These are phyloP conservation scores for Moniliophthora roreri DNA, from an alignment of 1,284 basidiomycete genomes.

Conservation along the genomic window DNA sequence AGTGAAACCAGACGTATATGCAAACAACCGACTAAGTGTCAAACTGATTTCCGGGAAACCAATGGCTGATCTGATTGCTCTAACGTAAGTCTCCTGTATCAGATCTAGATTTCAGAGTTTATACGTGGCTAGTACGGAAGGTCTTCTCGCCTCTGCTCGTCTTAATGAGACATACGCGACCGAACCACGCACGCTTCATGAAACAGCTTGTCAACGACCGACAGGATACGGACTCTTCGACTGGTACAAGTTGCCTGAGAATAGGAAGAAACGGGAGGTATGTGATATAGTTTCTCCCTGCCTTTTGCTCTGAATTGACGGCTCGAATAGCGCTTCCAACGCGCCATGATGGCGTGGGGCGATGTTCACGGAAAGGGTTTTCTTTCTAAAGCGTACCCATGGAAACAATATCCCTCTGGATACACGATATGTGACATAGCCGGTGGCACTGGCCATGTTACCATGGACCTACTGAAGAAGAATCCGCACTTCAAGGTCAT, in stretches of 20 bases:
- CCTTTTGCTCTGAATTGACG: too few species aligned
- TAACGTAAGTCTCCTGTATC: constrained; percentile 19
- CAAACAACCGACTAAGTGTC: constrained; percentile 33
- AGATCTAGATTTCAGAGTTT: constrained; percentile 16
- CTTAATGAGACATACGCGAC: constrained; percentile 10
- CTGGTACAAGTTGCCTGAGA: constrained; percentile 3
- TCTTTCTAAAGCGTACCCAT: constrained; percentile 37
- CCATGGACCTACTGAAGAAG: constrained; percentile 39
- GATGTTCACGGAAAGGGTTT: constrained; percentile 8
- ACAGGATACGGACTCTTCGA: constrained; percentile 12
- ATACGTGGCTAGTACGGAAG: constrained; percentile 16
- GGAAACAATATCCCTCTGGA: constrained; percentile 33
- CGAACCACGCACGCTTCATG: background rate
- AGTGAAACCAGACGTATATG: constrained; percentile 25
- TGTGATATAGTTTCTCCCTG: too few species aligned
- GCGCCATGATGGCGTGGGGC: constrained; percentile 30
- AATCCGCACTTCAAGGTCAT: constrained; percentile 40
- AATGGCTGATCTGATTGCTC: too few species aligned
- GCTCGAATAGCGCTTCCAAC: constrained; percentile 21
- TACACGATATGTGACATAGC: constrained; percentile 49
- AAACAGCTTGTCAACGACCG: constrained; percentile 11
- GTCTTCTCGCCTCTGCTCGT: constrained; percentile 8
- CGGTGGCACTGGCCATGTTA: constrained; percentile 41
- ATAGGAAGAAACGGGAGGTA: constrained; percentile 1
- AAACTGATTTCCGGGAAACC: constrained; percentile 25